A percentile compares a stretch with the other conserved stretches of the same genome.
Conservation (phyloP, 1,284 basidiomycete genomes). For the Stereum hirsutum region DNA sequence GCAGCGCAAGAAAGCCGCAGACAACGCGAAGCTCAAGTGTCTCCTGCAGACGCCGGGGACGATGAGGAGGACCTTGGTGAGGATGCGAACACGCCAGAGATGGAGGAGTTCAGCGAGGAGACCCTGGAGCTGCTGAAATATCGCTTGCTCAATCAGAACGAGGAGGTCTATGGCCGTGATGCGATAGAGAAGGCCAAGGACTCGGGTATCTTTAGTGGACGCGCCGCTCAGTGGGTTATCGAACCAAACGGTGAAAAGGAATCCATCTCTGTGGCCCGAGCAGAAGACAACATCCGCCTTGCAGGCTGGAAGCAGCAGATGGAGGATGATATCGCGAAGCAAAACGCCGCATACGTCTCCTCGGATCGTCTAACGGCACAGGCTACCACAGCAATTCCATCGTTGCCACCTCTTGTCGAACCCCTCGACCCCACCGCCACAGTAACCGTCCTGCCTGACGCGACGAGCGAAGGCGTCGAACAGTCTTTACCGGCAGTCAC, state of each 20-base stretch:
- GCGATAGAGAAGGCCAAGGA: background rate
- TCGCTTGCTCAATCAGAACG: background rate
- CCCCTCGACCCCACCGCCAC: too few relatives aligned
- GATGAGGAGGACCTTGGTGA: background rate
- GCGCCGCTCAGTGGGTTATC: too few relatives aligned
- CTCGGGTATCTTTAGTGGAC: background rate
- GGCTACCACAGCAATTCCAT: too few relatives aligned
- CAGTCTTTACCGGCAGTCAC: too few relatives aligned
- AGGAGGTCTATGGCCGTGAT: background rate
- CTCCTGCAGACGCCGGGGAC: background rate
- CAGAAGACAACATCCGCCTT: background rate
- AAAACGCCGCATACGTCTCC: too few relatives aligned
- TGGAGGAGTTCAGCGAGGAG: background rate
- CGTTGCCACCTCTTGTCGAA: too few relatives aligned
- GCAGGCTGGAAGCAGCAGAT: background rate
- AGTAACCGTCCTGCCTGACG: too few relatives aligned
- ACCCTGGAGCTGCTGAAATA: background rate
- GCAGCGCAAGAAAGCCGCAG: conserved; percentile 6
- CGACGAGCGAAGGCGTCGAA: too few relatives aligned
- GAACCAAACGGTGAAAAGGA: background rate
- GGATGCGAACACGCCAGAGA: background rate
- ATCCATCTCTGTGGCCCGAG: background rate
- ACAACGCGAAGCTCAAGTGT: background rate
- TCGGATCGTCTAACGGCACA: too few relatives aligned
- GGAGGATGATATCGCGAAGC: background rate